phyloP scores from a whole-genome alignment of 2,329 filamentous ascomycete genomes.

The Fusarium sublunatum region DNA sequence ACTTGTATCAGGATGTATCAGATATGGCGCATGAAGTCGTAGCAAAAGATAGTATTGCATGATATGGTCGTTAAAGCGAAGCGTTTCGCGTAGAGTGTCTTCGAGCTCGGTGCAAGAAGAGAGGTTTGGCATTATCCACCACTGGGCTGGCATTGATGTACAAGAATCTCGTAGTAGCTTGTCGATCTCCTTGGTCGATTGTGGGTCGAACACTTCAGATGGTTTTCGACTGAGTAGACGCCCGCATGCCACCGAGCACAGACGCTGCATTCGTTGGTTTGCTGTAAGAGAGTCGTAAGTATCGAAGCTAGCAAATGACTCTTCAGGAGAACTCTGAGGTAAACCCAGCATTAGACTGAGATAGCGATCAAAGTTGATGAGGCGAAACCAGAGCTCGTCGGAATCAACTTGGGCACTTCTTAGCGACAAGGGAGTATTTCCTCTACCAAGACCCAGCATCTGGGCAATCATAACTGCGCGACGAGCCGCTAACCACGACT shows the following conservation, averaged over 20 bases:
- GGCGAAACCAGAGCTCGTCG: conserved; percentile 58
- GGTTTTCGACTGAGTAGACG: conserved; percentile 61
- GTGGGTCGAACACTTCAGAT: conserved; percentile 40
- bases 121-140: conserved; percentile 58
- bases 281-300: conserved; percentile 48
- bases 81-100: conserved; percentile 45
- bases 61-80: conserved; percentile 58
- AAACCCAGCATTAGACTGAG: conserved; percentile 61
- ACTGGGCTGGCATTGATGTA: conserved; percentile 55
- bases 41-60: conserved; percentile 62
- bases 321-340: conserved; percentile 55
- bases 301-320: conserved; percentile 49
- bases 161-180: conserved; percentile 59
- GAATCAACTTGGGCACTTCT: conserved; percentile 42
- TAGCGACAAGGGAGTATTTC: conserved; percentile 22
- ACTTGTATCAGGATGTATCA: conserved; percentile 55
- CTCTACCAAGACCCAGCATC: conserved; percentile 52
- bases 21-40: conserved; percentile 65
- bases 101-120: conserved; percentile 21
- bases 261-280: conserved; percentile 58
- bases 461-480: conserved; percentile 59
- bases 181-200: conserved; percentile 56
- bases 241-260: conserved; percentile 55
- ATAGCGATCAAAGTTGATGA: conserved; percentile 59
- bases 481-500: conserved; percentile 58